Conservation (phyloP, 75 land plant genomes). For the Isoetes taiwanensis region DNA sequence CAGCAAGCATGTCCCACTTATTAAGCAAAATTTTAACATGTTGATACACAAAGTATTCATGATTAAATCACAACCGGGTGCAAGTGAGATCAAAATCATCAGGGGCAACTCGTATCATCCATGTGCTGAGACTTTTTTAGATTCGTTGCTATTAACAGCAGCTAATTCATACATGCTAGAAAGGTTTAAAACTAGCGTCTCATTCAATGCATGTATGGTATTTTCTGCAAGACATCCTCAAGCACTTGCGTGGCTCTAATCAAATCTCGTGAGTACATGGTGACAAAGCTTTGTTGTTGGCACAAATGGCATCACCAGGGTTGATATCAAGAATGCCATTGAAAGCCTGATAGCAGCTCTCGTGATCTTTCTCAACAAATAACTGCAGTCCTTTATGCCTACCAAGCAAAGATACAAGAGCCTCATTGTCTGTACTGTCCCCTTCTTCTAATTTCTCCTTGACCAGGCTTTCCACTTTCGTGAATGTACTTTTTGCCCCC, state of each 20-base stretch:
- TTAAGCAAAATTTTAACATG: too few species aligned
- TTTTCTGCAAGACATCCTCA: conserved; percentile 64
- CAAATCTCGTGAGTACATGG: conserved; percentile 93
- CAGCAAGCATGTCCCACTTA: too few species aligned
- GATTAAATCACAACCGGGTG: conserved; percentile 64
- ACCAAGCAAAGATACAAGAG: conserved; percentile 41
- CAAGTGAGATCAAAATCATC: conserved; percentile 91
- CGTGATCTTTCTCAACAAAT: conserved; percentile 66
- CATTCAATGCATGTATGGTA: conserved; percentile 55
- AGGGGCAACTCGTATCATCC: conserved; percentile 86
- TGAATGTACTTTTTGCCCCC: conserved; percentile 41
- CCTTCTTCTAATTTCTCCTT: neutral
- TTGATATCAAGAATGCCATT: conserved; percentile 69
- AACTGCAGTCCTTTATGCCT: conserved; percentile 62
- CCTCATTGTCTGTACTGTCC: neutral
- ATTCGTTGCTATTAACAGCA: conserved; percentile 59
- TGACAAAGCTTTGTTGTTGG: conserved; percentile 69
- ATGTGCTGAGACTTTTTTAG: conserved; percentile 66
- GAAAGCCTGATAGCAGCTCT: conserved; percentile 71
- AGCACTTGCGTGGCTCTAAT: conserved; percentile 68
- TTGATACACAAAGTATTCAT: too few species aligned
- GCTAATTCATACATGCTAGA: conserved; percentile 97
- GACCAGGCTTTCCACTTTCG: conserved; percentile 26
- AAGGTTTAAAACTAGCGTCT: conserved; percentile 78
- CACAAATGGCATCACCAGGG: conserved; percentile 51